These are phyloP conservation scores for Marasmius fiardii DNA, from an alignment of 1,284 basidiomycete genomes.

Conservation along the genomic window DNA sequence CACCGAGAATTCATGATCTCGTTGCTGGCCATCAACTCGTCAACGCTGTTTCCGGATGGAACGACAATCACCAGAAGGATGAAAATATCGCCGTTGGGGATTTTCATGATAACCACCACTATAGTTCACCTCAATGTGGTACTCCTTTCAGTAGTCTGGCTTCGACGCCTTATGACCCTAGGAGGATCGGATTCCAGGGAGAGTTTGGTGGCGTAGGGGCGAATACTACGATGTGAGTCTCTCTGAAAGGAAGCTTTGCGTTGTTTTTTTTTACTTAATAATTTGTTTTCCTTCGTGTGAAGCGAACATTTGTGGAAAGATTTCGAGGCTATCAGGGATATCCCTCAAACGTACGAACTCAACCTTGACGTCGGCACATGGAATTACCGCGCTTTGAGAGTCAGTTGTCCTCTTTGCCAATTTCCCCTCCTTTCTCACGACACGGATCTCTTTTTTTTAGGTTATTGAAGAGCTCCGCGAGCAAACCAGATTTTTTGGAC, in stretches of 20 bases:
- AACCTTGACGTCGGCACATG: slow-evolving; percentile 11
- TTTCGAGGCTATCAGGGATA: slow-evolving; percentile 8
- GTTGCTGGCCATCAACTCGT: slow-evolving; percentile 14
- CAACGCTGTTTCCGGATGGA: slow-evolving; percentile 17
- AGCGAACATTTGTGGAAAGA: slow-evolving; percentile 17
- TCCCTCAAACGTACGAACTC: slow-evolving; percentile 16
- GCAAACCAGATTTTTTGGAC: slow-evolving; percentile 14
- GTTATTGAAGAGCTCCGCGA: slow-evolving; percentile 15
- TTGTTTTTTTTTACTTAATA: no score
- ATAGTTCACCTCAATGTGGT: slow-evolving; percentile 15
- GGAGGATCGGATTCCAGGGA: slow-evolving; percentile 15
- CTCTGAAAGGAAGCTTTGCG: neutral
- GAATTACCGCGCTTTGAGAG: slow-evolving; percentile 17
- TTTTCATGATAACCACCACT: slow-evolving; percentile 17
- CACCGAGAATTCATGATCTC: slow-evolving; percentile 6
- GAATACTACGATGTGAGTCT: slow-evolving; percentile 7
- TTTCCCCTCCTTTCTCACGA: no score
- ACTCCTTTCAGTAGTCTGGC: slow-evolving; percentile 12
- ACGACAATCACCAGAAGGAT: slow-evolving; percentile 6
- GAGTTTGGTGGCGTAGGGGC: slow-evolving; percentile 14
- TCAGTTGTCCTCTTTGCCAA: neutral
- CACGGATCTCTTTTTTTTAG: neutral
- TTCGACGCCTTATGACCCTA: slow-evolving; percentile 7
- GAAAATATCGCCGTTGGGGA: slow-evolving; percentile 10
- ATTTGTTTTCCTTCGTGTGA: no score